Conservation (phyloP, 345 rosid species). For the Gossypium herbaceum region DNA sequence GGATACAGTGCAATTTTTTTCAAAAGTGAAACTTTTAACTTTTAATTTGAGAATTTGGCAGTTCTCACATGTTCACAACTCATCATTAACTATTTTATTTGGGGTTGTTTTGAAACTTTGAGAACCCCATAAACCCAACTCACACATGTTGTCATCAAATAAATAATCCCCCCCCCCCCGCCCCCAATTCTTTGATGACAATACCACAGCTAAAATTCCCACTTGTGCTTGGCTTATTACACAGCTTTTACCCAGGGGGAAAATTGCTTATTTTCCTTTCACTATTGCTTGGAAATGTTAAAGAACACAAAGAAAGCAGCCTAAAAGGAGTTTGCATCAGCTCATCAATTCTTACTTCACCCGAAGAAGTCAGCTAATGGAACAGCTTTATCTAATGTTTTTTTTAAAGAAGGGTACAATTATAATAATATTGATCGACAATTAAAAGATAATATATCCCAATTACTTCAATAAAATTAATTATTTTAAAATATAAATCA, state of each 20-base stretch:
- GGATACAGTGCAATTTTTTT: background rate
- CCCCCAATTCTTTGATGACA: background rate
- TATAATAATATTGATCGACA: too few relatives aligned
- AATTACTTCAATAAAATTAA: too few relatives aligned
- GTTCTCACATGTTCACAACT: constrained; percentile 33
- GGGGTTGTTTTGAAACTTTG: constrained; percentile 11
- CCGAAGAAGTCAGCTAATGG: too few relatives aligned
- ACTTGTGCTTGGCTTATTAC: constrained; percentile 24
- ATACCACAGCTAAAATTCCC: constrained; percentile 33
- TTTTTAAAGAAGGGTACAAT: too few relatives aligned
- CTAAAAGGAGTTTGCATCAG: background rate
- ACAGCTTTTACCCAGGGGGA: constrained; percentile 6
- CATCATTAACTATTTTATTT: constrained; percentile 14
- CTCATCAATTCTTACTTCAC: too few relatives aligned
- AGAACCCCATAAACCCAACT: constrained; percentile 18
- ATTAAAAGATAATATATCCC: too few relatives aligned
- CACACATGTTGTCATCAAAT: constrained; percentile 34
- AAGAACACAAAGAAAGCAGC: background rate
- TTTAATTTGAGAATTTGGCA: background rate
- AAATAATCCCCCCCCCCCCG: background rate
- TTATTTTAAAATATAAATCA: too few relatives aligned
- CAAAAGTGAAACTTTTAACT: background rate
- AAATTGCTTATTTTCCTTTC: constrained; percentile 5
- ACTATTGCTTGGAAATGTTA: background rate
- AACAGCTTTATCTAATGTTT: too few relatives aligned